Evolutionary conservation across 1,284 basidiomycete genomes (phyloP).

Genomic region (Sanghuangporus weigelae): DNA sequence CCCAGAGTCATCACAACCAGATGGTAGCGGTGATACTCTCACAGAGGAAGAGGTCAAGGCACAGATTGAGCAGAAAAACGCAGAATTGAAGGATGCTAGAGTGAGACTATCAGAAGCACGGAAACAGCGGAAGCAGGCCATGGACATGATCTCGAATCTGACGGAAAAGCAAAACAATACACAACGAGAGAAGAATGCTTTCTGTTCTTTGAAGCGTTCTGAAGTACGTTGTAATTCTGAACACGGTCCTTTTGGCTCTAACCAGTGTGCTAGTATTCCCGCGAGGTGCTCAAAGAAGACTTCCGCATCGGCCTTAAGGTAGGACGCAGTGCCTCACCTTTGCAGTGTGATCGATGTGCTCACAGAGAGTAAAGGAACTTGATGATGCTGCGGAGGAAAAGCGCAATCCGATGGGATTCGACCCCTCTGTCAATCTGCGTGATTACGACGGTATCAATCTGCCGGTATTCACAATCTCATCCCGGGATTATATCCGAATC

Average conservation of each 20-base stretch:
- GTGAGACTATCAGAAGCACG: slow-evolving; percentile 34
- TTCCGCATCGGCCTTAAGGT: slow-evolving; percentile 54
- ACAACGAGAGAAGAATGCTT: slow-evolving; percentile 56
- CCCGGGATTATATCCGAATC: slow-evolving; percentile 53
- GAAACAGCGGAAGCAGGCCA: slow-evolving; percentile 41
- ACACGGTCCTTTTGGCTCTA: neutral
- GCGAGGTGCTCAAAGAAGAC: slow-evolving; percentile 52
- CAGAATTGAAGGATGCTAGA: slow-evolving; percentile 36
- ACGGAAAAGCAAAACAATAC: slow-evolving; percentile 41
- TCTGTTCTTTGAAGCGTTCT: slow-evolving; percentile 53
- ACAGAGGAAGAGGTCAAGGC: slow-evolving; percentile 41
- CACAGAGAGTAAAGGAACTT: neutral
- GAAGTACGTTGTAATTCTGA: slow-evolving; percentile 33
- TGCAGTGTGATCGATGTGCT: slow-evolving; percentile 4
- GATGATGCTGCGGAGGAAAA: slow-evolving; percentile 51
- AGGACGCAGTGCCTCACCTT: slow-evolving; percentile 39
- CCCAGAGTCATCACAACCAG: slow-evolving; percentile 21
- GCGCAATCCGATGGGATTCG: slow-evolving; percentile 49
- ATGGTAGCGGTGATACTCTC: slow-evolving; percentile 26
- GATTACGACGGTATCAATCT: slow-evolving; percentile 55
- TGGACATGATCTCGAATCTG: slow-evolving; percentile 38
- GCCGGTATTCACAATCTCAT: slow-evolving; percentile 57
- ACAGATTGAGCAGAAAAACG: slow-evolving; percentile 39
- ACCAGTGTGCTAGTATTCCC: slow-evolving; percentile 39
- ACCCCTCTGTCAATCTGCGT: slow-evolving; percentile 44